Conservation (phyloP, 108 stramenopile species). For the Hondaea fermentalgiana region DNA sequence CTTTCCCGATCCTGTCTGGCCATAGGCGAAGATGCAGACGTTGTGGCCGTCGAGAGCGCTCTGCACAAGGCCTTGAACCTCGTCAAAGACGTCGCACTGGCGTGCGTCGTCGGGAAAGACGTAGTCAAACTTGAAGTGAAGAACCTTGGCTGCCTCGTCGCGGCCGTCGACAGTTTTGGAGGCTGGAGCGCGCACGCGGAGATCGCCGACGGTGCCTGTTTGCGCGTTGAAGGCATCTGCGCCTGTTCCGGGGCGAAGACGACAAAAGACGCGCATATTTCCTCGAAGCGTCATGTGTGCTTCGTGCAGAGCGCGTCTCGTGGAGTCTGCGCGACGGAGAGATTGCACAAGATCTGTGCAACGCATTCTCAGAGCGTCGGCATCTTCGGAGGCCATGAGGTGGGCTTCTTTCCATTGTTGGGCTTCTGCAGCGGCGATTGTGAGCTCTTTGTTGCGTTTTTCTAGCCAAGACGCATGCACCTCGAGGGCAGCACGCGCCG, state of each 20-base stretch:
- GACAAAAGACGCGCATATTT: slow-evolving; percentile 45
- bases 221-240: not conserved
- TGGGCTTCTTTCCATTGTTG: not conserved
- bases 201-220: not conserved
- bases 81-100: slow-evolving; percentile 74
- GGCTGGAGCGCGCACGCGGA: not conserved
- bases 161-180: slow-evolving; percentile 1
- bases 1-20: slow-evolving; percentile 81
- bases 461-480: not conserved
- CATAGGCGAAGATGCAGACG: slow-evolving; percentile 85
- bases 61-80: slow-evolving; percentile 73
- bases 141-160: not conserved
- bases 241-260: slow-evolving; percentile 29
- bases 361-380: not conserved
- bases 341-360: not conserved
- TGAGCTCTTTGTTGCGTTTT: not conserved
- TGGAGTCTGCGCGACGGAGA: not conserved
- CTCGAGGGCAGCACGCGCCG: not conserved
- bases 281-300: slow-evolving; percentile 31
- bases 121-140: slow-evolving; percentile 68
- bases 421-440: not conserved
- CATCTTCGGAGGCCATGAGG: not conserved
- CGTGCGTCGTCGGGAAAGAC: slow-evolving; percentile 61
- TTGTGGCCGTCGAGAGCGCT: slow-evolving; percentile 88
- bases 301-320: not conserved